Evolutionary conservation across 768 basidiomycete genomes (phyloP), one percentile per base, ranked within the genome.

Genomic region (Cyclocybe cylindracea): DNA sequence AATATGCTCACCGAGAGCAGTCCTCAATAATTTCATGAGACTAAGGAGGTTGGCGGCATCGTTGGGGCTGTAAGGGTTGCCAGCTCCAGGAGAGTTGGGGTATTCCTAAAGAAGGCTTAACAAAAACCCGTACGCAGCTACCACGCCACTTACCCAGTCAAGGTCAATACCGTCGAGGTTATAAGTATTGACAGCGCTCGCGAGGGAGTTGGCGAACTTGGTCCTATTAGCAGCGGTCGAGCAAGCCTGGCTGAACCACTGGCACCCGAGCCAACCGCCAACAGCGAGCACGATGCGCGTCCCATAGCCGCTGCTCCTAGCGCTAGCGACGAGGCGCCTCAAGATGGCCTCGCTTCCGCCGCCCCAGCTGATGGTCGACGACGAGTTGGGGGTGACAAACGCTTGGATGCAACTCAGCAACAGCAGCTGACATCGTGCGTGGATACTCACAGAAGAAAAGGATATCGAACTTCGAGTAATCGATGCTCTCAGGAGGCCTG

Each of bases 231-330:
- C 59, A 1, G 76, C 64, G 24, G 69, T 75, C n/a, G 78, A 75
- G 47, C 79, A 74, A 2, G 85, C 78, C 49, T 82, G 72, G 35
- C 85, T 87, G 65, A 84, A 91, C 65, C 78, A 86, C 39, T 74
- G 64, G 54, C 78, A 77, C 39, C 87, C 89, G n/a, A 79, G 81
- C 89, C 88, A 90, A 2, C 88, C 88, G 71, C 87, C 87, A 48
- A 90, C 77, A 32, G 84, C 83, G 19, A 89, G 73, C 40, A 85
- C 80, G 48, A 90, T 79, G 60, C 80, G 80, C 40, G 86, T 87
- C 1, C 81, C 82, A 29, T 76, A 70, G 0, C 79, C 80, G 55
- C 78, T 81, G 9, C 72, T 76, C 46, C 81, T 81, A 2, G 80
- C 87, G 41, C 69, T 69, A 13, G 68, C 68, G 24, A 89, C 87